phyloP scores from a whole-genome alignment of 371 early-diverging fungal genomes.

The Circinella umbellata region DNA sequence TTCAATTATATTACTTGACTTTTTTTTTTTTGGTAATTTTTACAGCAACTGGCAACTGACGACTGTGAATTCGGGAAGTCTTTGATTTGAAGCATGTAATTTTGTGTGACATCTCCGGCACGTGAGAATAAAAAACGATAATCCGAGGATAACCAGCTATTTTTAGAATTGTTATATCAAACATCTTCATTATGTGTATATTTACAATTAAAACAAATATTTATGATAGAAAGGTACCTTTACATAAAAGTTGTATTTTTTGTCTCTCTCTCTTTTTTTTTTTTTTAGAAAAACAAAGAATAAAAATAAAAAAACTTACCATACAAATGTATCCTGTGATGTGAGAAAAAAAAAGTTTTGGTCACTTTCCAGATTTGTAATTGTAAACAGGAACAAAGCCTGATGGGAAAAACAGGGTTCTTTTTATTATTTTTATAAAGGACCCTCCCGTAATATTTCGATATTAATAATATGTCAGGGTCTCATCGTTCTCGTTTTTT shows the following conservation, averaged over 20 bases:
- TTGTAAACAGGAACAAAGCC: neutral
- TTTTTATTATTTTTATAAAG: too few relatives aligned
- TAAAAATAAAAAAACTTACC: neutral
- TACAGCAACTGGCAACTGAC: neutral
- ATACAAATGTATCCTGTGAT: neutral
- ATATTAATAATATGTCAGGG: too few relatives aligned
- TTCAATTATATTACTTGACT: neutral
- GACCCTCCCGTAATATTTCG: too few relatives aligned
- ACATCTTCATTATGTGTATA: too few relatives aligned
- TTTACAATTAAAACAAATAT: neutral
- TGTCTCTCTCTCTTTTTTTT: neutral
- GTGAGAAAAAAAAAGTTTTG: slow-evolving; percentile 2
- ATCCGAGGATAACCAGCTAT: neutral
- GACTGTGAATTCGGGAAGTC: neutral
- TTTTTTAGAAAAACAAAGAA: neutral
- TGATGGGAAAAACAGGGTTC: slow-evolving; percentile 8
- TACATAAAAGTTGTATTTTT: neutral
- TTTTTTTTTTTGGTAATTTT: neutral
- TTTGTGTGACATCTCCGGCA: neutral
- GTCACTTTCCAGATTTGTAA: neutral
- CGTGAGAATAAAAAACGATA: neutral
- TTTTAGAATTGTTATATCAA: neutral
- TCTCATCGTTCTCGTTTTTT: too few relatives aligned
- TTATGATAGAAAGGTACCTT: neutral
- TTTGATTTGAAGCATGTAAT: neutral